Conservation (phyloP, 805 yeast species). For the Cyberlindnera saturnus region DNA sequence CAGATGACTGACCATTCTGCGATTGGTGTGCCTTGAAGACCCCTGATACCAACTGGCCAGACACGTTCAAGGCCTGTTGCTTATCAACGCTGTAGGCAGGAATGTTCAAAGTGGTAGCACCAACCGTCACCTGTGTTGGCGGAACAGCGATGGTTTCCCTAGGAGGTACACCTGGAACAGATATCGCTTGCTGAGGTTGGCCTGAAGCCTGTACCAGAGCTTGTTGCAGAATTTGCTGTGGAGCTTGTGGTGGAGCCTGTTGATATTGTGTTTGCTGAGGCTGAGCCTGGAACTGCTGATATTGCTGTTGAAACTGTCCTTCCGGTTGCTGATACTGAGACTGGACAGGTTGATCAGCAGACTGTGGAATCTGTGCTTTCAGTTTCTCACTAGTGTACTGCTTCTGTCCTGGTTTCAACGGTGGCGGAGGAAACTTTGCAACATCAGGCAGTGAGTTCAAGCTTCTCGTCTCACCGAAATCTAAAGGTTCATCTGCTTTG, state of each 20-base stretch:
- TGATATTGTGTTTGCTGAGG: not conserved
- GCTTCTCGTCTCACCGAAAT: constrained; percentile 7
- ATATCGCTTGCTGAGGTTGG: constrained; percentile 1
- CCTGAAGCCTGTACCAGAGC: constrained; percentile 3
- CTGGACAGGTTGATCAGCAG: not conserved
- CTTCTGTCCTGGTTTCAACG: constrained; percentile 31
- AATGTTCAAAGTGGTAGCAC: constrained; percentile 8
- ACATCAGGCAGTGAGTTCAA: constrained; percentile 14
- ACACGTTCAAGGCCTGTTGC: constrained; percentile 10
- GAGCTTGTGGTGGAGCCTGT: not conserved
- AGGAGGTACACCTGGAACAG: not conserved
- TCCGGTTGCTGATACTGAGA: constrained; percentile 6
- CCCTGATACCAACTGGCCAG: constrained; percentile 9
- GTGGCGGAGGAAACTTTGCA: constrained; percentile 31
- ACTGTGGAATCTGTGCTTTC: not conserved
- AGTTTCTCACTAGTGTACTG: constrained; percentile 24
- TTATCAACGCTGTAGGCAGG: constrained; percentile 13
- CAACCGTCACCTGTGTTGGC: constrained; percentile 8
- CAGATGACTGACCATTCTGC: not conserved
- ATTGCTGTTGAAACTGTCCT: constrained; percentile 2
- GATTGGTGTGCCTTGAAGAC: constrained; percentile 2
- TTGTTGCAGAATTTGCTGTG: constrained; percentile 8
- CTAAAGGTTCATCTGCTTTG: constrained; percentile 2
- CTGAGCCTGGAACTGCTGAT: not conserved
- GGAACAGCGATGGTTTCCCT: constrained; percentile 9